A percentile compares a stretch with the other conserved stretches of the same genome.
Conservation (phyloP, 345 rosid genomes). For the Erucastrum elatum region DNA sequence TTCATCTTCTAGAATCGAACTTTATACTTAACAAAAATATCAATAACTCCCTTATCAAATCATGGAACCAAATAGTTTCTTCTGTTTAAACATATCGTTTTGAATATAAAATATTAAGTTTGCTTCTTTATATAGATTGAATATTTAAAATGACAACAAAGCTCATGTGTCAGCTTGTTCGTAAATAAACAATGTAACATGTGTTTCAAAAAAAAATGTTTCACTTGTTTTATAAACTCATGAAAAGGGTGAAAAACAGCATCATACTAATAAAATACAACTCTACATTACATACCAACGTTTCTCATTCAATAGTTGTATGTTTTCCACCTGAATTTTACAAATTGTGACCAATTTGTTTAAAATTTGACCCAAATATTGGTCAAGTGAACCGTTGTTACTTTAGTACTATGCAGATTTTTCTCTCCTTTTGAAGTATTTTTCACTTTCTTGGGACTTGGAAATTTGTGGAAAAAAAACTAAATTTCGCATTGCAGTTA, state of each 20-base stretch:
- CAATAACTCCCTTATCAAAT: neutral
- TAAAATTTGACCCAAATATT: neutral
- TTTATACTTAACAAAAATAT: neutral
- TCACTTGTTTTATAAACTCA: neutral
- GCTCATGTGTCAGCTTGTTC: neutral
- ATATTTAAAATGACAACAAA: neutral
- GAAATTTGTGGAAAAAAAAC: neutral
- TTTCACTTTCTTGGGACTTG: constrained; percentile 15
- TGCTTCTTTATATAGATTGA: no score
- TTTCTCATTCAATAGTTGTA: neutral
- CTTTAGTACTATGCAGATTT: neutral
- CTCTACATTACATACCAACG: neutral
- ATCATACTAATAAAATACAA: neutral
- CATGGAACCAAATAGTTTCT: neutral
- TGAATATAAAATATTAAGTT: no score
- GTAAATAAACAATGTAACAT: neutral
- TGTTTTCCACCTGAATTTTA: neutral
- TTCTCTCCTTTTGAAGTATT: neutral
- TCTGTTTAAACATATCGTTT: neutral
- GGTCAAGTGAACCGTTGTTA: neutral
- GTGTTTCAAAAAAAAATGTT: no score
- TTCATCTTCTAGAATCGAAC: neutral
- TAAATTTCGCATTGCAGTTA: neutral
- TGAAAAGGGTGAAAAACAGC: neutral
- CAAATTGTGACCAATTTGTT: neutral